A percentile compares a stretch with the other conserved stretches of the same genome.
phyloP scores from a whole-genome alignment of 805 yeast species.

The Metschnikowia henanensis region DNA sequence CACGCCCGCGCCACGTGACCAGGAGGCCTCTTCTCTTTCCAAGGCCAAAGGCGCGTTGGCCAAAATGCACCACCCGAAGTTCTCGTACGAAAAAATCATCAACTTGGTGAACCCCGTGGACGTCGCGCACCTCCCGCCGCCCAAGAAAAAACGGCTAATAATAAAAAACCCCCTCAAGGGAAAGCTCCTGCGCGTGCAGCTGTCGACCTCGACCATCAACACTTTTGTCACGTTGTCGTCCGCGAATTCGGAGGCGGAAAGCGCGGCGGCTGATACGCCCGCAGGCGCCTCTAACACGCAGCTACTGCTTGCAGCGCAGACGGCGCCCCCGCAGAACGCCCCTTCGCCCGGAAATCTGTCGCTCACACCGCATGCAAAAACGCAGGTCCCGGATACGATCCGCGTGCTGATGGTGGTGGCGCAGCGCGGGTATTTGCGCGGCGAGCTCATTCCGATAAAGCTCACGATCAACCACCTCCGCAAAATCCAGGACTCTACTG shows the following conservation, averaged over 20 bases:
- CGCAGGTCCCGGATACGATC: constrained; percentile 26
- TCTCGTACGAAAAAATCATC: constrained; percentile 55
- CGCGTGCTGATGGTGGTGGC: constrained; percentile 42
- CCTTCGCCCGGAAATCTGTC: constrained; percentile 1
- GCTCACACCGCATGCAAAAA: background rate
- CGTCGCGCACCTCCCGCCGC: constrained; percentile 61
- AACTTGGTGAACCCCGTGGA: constrained; percentile 73
- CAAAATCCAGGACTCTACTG: constrained; percentile 65
- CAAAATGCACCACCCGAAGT: constrained; percentile 29
- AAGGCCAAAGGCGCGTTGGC: constrained; percentile 27
- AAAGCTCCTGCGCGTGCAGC: constrained; percentile 35
- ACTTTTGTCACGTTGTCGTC: constrained; percentile 34
- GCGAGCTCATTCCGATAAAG: constrained; percentile 76
- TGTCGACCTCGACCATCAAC: constrained; percentile 33
- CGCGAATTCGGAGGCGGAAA: constrained; percentile 28
- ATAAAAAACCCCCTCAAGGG: constrained; percentile 51
- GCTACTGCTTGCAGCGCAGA: background rate
- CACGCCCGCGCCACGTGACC: background rate
- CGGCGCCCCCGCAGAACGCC: constrained; percentile 5
- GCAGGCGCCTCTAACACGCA: background rate
- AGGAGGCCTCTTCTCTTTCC: constrained; percentile 2
- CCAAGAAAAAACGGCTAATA: constrained; percentile 64
- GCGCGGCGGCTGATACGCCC: background rate
- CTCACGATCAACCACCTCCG: constrained; percentile 68
- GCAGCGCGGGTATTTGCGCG: constrained; percentile 71